Evolutionary conservation across 768 basidiomycete species (phyloP).

Genomic region (Hebeloma cylindrosporum): DNA sequence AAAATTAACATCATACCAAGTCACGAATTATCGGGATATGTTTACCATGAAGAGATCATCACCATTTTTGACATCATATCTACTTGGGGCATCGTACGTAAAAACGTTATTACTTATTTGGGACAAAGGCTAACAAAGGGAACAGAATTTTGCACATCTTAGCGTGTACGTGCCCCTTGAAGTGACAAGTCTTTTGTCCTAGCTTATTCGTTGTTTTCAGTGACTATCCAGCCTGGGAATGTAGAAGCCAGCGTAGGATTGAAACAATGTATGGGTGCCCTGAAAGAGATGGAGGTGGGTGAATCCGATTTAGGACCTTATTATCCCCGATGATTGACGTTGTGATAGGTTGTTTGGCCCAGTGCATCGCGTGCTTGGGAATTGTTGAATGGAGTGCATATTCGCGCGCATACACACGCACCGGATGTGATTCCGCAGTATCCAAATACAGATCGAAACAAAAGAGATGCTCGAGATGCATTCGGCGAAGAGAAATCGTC

Average conservation of each 20-base stretch:
- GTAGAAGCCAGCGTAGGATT: slow-evolving; percentile 68
- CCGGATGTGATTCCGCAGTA: slow-evolving; percentile 31
- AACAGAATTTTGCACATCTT: slow-evolving; percentile 77
- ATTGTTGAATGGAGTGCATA: slow-evolving; percentile 64
- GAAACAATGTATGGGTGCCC: slow-evolving; percentile 58
- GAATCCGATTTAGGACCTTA: slow-evolving; percentile 3
- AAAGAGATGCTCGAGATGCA: slow-evolving; percentile 61
- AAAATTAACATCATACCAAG: slow-evolving; percentile 31
- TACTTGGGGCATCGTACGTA: slow-evolving; percentile 73
- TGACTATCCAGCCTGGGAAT: slow-evolving; percentile 69
- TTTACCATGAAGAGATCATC: slow-evolving; percentile 62
- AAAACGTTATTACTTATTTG: no score
- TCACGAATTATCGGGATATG: slow-evolving; percentile 56
- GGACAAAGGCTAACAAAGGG: slow-evolving; percentile 17
- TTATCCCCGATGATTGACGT: slow-evolving; percentile 13
- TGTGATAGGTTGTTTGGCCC: slow-evolving; percentile 62
- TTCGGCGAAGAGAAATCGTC: slow-evolving; percentile 56
- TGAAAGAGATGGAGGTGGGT: slow-evolving; percentile 69
- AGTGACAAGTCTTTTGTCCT: slow-evolving; percentile 3
- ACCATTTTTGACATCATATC: slow-evolving; percentile 67
- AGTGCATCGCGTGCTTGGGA: slow-evolving; percentile 67
- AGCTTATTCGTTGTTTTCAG: slow-evolving; percentile 36
- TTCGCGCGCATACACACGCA: slow-evolving; percentile 38
- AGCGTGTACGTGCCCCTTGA: slow-evolving; percentile 52
- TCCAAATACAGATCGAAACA: slow-evolving; percentile 45